These are phyloP conservation scores for Aechmea fasciata DNA, from an alignment of 176 grass and related monocot genomes.

Conservation along the genomic window DNA sequence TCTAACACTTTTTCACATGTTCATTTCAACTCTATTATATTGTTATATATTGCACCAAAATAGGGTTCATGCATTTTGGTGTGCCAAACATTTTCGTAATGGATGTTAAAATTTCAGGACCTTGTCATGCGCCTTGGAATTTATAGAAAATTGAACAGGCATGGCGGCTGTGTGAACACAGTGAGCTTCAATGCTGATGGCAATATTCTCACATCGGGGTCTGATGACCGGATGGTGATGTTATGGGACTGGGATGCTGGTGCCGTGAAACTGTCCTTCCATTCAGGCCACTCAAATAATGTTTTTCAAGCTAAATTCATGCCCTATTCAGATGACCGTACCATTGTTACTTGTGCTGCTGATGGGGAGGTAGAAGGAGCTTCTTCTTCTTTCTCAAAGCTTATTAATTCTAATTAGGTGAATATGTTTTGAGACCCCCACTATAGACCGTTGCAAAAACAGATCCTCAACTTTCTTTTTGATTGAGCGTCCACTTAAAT, in stretches of 20 bases:
- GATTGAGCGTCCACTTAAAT: too few relatives aligned
- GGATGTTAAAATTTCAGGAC: slow-evolving; percentile 32
- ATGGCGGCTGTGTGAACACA: slow-evolving; percentile 63
- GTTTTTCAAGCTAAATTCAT: slow-evolving; percentile 86
- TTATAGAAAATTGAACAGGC: slow-evolving; percentile 48
- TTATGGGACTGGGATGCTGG: slow-evolving; percentile 74
- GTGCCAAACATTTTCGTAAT: background rate
- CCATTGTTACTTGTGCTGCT: slow-evolving; percentile 68
- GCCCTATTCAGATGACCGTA: slow-evolving; percentile 56
- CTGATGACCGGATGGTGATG: slow-evolving; percentile 64
- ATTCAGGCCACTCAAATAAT: slow-evolving; percentile 66
- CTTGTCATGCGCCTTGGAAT: slow-evolving; percentile 66
- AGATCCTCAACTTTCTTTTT: too few relatives aligned
- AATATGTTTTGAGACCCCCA: too few relatives aligned
- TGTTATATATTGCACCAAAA: background rate
- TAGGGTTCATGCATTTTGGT: background rate
- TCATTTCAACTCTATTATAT: background rate
- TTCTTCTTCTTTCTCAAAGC: background rate
- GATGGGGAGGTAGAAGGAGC: slow-evolving; percentile 61
- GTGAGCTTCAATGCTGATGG: slow-evolving; percentile 68
- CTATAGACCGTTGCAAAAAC: too few relatives aligned
- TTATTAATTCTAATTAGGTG: background rate
- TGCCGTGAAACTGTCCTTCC: slow-evolving; percentile 44
- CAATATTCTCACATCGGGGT: slow-evolving; percentile 58
- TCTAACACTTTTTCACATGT: too few relatives aligned